Conservation (phyloP, 1,284 basidiomycete species). For the Kalmanozyma brasiliensis region DNA sequence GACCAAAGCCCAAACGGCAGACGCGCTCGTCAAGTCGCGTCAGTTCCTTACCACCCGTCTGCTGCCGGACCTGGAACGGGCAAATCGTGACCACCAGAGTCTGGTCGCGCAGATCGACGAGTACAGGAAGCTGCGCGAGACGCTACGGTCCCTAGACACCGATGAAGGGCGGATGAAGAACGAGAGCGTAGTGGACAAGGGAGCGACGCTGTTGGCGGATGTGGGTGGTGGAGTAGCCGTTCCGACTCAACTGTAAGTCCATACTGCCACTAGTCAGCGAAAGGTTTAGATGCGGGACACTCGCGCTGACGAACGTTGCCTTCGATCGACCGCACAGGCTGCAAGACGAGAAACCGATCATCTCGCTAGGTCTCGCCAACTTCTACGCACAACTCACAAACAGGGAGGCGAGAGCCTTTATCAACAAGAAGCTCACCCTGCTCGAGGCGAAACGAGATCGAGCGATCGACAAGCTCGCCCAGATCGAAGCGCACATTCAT, state of each 20-base stretch:
- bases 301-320: too few relatives aligned
- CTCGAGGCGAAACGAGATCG: constrained; percentile 46
- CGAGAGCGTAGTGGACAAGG: not conserved
- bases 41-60: constrained; percentile 42
- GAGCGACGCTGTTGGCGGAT: constrained; percentile 18
- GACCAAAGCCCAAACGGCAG: constrained; percentile 37
- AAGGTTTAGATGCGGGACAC: too few relatives aligned
- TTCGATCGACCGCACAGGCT: constrained; percentile 1
- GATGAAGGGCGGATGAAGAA: constrained; percentile 7
- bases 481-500: constrained; percentile 52
- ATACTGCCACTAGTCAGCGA: too few relatives aligned
- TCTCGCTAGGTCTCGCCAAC: constrained; percentile 41
- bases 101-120: constrained; percentile 38
- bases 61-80: constrained; percentile 42
- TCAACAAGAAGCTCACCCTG: constrained; percentile 40
- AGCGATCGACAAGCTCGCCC: constrained; percentile 43
- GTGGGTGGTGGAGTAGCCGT: constrained; percentile 30
- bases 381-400: constrained; percentile 46
- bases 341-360: constrained; percentile 35
- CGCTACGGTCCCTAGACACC: constrained; percentile 26
- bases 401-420: constrained; percentile 46
- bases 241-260: constrained; percentile 24
- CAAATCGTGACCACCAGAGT: constrained; percentile 32
- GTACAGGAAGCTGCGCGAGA: constrained; percentile 35
- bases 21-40: constrained; percentile 37